Evolutionary conservation across 202 grass and related monocot genomes (phyloP).

Genomic region (Zizania palustris): DNA sequence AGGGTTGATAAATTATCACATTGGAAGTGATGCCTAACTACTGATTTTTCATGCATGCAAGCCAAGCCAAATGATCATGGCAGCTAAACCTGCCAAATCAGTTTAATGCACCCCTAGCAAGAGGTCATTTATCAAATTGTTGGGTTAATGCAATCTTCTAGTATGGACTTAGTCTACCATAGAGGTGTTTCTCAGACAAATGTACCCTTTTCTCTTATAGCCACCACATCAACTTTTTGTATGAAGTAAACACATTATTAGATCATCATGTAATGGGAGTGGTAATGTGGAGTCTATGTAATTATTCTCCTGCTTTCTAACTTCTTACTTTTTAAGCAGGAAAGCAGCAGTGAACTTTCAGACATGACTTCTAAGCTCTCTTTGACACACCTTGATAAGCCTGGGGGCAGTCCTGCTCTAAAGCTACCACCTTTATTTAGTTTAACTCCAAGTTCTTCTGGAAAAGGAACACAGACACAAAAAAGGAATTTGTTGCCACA

Average conservation of each 20-base stretch:
- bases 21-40: background rate
- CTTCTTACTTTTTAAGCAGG: constrained; percentile 51
- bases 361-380: constrained; percentile 74
- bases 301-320: constrained; percentile 40
- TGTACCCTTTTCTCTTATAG: constrained; percentile 18
- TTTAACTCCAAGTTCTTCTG: constrained; percentile 77
- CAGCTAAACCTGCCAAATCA: background rate
- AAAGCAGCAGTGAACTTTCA: constrained; percentile 60
- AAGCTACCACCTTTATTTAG: constrained; percentile 95
- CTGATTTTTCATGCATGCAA: background rate
- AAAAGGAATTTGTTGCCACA: constrained; percentile 50
- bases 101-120: background rate
- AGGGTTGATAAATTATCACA: background rate
- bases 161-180: constrained; percentile 5
- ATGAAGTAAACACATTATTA: constrained; percentile 5
- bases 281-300: constrained; percentile 13
- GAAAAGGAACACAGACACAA: constrained; percentile 63
- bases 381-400: constrained; percentile 69
- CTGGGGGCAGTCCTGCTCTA: constrained; percentile 58
- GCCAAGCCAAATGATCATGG: background rate
- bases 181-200: constrained; percentile 12
- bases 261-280: constrained; percentile 3
- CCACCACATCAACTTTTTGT: constrained; percentile 10
- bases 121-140: background rate
- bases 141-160: background rate